These are phyloP conservation scores for Macrolepiota dolichaula DNA, from an alignment of 768 basidiomycete genomes.

Conservation along the genomic window DNA sequence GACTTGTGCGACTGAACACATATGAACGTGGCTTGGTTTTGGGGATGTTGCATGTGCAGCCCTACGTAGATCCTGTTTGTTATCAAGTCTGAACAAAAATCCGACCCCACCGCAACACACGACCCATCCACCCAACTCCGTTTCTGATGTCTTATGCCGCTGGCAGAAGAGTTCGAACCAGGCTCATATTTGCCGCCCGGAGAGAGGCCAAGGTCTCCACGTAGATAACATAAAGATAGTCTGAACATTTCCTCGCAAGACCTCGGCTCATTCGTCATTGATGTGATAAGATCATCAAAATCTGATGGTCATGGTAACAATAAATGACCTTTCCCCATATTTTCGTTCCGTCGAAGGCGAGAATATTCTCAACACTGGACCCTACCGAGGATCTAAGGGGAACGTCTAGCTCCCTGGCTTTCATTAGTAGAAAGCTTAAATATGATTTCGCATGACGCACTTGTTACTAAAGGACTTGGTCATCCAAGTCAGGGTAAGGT, in stretches of 20 bases:
- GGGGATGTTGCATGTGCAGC: too few relatives aligned
- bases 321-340: conserved; percentile 1
- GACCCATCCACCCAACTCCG: background rate
- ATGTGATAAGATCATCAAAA: conserved; percentile 1
- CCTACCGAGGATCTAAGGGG: conserved; percentile 10
- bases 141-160: background rate
- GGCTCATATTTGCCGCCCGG: background rate
- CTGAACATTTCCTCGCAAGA: background rate
- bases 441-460: conserved; percentile 2
- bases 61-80: too few relatives aligned
- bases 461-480: background rate
- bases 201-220: conserved; percentile 7
- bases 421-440: background rate
- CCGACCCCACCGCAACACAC: background rate
- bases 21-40: too few relatives aligned
- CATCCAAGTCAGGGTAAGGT: background rate
- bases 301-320: background rate
- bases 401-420: background rate
- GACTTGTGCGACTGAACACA: too few relatives aligned
- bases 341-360: background rate
- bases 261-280: conserved; percentile 6
- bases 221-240: conserved; percentile 8
- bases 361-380: background rate
- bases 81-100: too few relatives aligned
- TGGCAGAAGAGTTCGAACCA: background rate